Percentiles rank a stretch among this genome's conserved stretches.
Conservation (phyloP, 192 early-diverging fungal genomes). For the Diversispora eburnea region DNA sequence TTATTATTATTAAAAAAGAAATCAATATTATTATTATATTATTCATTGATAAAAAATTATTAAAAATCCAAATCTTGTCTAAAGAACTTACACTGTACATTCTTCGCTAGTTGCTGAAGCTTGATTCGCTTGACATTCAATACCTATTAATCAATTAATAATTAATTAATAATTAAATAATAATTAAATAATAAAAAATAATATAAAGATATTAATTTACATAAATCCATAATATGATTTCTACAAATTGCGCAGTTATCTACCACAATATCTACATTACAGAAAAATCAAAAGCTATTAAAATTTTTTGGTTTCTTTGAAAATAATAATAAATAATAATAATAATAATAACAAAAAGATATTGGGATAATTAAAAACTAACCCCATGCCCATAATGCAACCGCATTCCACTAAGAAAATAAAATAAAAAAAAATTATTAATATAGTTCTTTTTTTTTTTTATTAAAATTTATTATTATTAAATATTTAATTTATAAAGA, state of each 20-base stretch:
- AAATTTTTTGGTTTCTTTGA: neutral
- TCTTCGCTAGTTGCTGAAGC: constrained; percentile 87
- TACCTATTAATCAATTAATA: constrained; percentile 48
- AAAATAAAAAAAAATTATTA: neutral
- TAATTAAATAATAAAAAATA: neutral
- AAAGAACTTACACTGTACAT: constrained; percentile 79
- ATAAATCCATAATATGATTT: constrained; percentile 99
- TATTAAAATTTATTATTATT: neutral
- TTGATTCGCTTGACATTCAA: constrained; percentile 98
- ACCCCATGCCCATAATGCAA: constrained; percentile 99
- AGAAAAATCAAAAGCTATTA: constrained; percentile 2
- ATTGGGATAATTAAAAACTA: constrained; percentile 22
- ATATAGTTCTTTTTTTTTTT: neutral
- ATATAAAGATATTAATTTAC: constrained; percentile 46
- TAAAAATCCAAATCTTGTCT: neutral
- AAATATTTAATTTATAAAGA: neutral
- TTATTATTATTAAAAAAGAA: neutral
- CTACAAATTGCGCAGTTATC: constrained; percentile 99
- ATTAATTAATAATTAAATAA: neutral
- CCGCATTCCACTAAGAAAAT: constrained; percentile 86
- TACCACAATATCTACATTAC: constrained; percentile 80
- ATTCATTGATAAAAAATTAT: neutral
- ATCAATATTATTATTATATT: neutral
- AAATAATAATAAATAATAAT: neutral
- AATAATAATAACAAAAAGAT: neutral